Percentiles rank a stretch among this genome's conserved stretches.
These are phyloP conservation scores for Citrus australasica DNA, from an alignment of 345 rosid genomes.

Conservation along the genomic window DNA sequence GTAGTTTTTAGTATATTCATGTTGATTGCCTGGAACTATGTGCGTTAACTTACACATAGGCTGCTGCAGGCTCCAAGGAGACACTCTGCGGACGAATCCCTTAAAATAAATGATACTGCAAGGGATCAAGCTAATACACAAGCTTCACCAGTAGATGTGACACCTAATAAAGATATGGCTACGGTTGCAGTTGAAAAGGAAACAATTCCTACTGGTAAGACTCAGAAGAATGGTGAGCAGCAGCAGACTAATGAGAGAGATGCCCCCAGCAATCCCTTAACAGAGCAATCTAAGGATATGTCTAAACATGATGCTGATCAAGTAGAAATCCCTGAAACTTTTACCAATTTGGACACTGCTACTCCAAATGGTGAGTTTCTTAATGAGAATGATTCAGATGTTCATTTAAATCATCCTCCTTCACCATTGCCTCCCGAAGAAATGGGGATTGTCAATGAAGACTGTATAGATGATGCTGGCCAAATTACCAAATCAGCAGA, in stretches of 20 bases:
- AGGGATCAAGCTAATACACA: constrained; percentile 31
- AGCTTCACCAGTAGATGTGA: constrained; percentile 32
- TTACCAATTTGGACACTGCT: constrained; percentile 24
- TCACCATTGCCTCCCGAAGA: constrained; percentile 45
- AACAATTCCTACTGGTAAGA: constrained; percentile 31
- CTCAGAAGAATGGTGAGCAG: constrained; percentile 25
- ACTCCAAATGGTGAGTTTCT: constrained; percentile 37
- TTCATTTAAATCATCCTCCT: constrained; percentile 30
- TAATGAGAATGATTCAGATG: constrained; percentile 45
- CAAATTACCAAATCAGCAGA: constrained; percentile 24
- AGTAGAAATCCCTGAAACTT: constrained; percentile 36
- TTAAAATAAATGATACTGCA: constrained; percentile 28
- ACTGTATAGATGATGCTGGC: constrained; percentile 30
- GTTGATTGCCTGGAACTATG: not conserved
- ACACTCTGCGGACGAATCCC: constrained; percentile 36
- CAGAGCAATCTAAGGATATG: constrained; percentile 30
- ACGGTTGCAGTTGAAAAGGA: constrained; percentile 35
- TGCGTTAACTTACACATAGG: constrained; percentile 17
- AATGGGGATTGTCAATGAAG: constrained; percentile 39
- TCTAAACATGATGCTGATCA: constrained; percentile 31
- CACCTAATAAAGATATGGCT: constrained; percentile 31
- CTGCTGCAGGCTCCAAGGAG: constrained; percentile 51
- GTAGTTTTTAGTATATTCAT: constrained; percentile 11
- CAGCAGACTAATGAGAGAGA: constrained; percentile 29
- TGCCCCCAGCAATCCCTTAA: constrained; percentile 24